phyloP scores from a whole-genome alignment of 2,329 filamentous ascomycete genomes.

The Fusarium circinatum region DNA sequence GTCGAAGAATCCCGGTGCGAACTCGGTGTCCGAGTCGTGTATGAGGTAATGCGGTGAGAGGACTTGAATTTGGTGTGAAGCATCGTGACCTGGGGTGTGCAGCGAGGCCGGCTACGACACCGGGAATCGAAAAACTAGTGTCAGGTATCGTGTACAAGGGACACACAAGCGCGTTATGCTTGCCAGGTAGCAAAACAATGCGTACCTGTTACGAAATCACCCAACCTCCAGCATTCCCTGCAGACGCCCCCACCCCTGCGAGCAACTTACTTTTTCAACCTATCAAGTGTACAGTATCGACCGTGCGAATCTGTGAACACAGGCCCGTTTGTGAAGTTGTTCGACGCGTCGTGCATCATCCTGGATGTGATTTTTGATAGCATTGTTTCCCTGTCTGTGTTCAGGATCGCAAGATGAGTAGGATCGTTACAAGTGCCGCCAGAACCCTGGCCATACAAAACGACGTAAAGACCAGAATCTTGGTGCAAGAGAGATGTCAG shows the following conservation, averaged over 20 bases:
- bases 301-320: slow-evolving; percentile 25
- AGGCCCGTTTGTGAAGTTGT: slow-evolving; percentile 30
- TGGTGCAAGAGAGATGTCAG: slow-evolving; percentile 9
- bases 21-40: slow-evolving; percentile 44
- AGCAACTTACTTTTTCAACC: slow-evolving; percentile 23
- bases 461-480: not conserved
- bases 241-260: slow-evolving; percentile 35
- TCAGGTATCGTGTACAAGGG: slow-evolving; percentile 32
- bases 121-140: slow-evolving; percentile 36
- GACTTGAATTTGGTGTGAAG: slow-evolving; percentile 43
- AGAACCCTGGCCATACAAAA: slow-evolving; percentile 20
- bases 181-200: slow-evolving; percentile 18
- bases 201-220: slow-evolving; percentile 43
- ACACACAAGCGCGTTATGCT: not conserved
- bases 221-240: slow-evolving; percentile 39
- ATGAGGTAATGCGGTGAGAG: slow-evolving; percentile 47
- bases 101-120: slow-evolving; percentile 41
- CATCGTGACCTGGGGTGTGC: slow-evolving; percentile 40
- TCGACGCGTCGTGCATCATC: slow-evolving; percentile 41
- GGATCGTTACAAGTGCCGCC: slow-evolving; percentile 42
- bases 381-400: slow-evolving; percentile 34
- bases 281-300: slow-evolving; percentile 28
- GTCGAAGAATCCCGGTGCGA: slow-evolving; percentile 44
- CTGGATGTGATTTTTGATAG: slow-evolving; percentile 39
- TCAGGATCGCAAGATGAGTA: slow-evolving; percentile 40